Base-by-base conservation (phyloP, 352 stramenopile species). In the Phytopythium delawarense region DNA sequence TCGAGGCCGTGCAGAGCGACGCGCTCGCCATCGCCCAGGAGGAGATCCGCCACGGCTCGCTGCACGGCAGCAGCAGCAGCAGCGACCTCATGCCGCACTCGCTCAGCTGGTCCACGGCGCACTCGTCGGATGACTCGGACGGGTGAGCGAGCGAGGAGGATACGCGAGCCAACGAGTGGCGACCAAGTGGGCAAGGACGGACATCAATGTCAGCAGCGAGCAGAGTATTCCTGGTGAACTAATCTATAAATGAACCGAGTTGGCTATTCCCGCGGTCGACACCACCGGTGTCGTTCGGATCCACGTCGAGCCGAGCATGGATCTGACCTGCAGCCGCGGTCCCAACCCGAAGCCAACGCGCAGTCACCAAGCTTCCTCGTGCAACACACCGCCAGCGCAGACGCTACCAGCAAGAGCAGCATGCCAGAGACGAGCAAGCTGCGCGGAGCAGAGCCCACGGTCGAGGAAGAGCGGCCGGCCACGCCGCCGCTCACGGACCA, bases 21-120 rank as follows among this genome's bases (percentile, higher is more conserved):
- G 66, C 72, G 37, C 39, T 74, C 7, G 66, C 64, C 57, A 64
- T 79, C 7, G 72, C 69, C 3, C 61, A 63, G 48, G 72, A 79
- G 44, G 72, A 79, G 55, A 51, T 79, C 30, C 57, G 54, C 5
- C 54, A 20, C 53, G 51, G 51, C 25, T 45, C 45, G 45, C 21
- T 46, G 4, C 20, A 44, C 6, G n/a, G 13, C 21, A 7, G 32
- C 37, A 32, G 37, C 11, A n/a, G 37, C 34, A 39, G 37, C 13
- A 25, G 25, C 35, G 54, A 50, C 34, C 7, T 21, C 9, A 50
- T 51, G 37, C 54, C 54, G 37, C 39, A 60, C 25, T 39, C 35
- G 21, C 39, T 50, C 34, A 60, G 54, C 54, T 60, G 54, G 54
- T 60, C 54, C 21, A 60, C 54, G 4, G 37, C 35, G 15, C 35